These are phyloP conservation scores for Quercus parvula DNA, from an alignment of 306 rosid genomes.

Conservation along the genomic window DNA sequence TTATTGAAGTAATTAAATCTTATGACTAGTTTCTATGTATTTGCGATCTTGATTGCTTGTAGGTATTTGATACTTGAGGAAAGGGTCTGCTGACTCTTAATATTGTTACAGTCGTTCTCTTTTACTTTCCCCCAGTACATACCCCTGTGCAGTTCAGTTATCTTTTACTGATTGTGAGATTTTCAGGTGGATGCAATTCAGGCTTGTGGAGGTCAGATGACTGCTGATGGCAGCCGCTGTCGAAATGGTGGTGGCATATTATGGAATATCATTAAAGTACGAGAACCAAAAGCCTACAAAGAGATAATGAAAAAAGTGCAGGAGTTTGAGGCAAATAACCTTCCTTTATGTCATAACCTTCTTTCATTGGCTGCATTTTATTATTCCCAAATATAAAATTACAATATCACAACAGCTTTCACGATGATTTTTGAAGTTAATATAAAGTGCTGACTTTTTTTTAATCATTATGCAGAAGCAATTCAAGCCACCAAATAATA, in stretches of 20 bases:
- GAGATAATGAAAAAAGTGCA: constrained; percentile 85
- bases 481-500: constrained; percentile 51
- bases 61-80: neutral
- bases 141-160: neutral
- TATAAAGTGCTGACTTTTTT: neutral
- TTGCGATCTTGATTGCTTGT: constrained; percentile 11
- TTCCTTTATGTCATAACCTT: constrained; percentile 8
- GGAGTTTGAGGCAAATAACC: constrained; percentile 67
- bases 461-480: constrained; percentile 59
- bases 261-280: constrained; percentile 60
- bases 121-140: constrained; percentile 2
- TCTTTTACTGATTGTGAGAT: constrained; percentile 18
- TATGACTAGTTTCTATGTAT: neutral
- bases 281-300: constrained; percentile 80
- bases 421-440: neutral
- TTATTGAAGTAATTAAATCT: constrained; percentile 3
- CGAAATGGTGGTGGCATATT: constrained; percentile 85
- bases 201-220: constrained; percentile 87
- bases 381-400: neutral
- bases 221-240: constrained; percentile 65
- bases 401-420: neutral
- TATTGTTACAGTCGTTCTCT: constrained; percentile 4
- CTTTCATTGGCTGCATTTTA: neutral
- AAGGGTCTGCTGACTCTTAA: neutral
- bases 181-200: constrained; percentile 81